phyloP scores from a whole-genome alignment of 306 rosid species.

The Inga leiocalycina region DNA sequence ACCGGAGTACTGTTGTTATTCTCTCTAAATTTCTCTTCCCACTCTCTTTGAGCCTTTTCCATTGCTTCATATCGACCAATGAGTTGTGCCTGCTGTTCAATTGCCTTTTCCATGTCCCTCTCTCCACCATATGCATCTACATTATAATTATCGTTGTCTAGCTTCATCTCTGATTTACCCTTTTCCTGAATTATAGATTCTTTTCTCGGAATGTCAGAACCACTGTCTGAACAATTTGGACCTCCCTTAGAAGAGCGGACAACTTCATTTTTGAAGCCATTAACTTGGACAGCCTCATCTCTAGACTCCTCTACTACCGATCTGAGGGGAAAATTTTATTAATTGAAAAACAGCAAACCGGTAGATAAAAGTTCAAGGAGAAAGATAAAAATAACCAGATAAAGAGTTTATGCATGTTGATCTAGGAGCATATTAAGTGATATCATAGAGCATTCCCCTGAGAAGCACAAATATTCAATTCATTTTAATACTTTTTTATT shows the following conservation, averaged over 20 bases:
- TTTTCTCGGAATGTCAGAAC: conserved; percentile 38
- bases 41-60: conserved; percentile 90
- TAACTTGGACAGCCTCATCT: conserved; percentile 32
- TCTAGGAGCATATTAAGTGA: conserved; percentile 9
- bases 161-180: conserved; percentile 37
- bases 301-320: conserved; percentile 49
- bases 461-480: conserved; percentile 20
- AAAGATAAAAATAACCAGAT: conserved; percentile 21
- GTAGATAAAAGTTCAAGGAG: conserved; percentile 27
- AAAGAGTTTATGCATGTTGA: neutral
- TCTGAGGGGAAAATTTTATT: conserved; percentile 47
- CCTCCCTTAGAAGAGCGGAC: conserved; percentile 50
- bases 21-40: conserved; percentile 97
- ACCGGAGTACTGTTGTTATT: conserved; percentile 76
- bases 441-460: neutral
- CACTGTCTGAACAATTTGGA: conserved; percentile 45
- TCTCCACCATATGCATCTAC: conserved; percentile 52
- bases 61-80: conserved; percentile 80
- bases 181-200: conserved; percentile 53
- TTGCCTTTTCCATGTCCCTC: conserved; percentile 75
- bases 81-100: conserved; percentile 75
- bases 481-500: neutral
- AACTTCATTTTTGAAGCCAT: conserved; percentile 50
- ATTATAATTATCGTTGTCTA: conserved; percentile 36
- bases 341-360: conserved; percentile 20